Evolutionary conservation across 192 early-diverging fungal genomes (phyloP), one percentile per base, ranked within the genome.

Genomic region (Coemansia sp.): DNA sequence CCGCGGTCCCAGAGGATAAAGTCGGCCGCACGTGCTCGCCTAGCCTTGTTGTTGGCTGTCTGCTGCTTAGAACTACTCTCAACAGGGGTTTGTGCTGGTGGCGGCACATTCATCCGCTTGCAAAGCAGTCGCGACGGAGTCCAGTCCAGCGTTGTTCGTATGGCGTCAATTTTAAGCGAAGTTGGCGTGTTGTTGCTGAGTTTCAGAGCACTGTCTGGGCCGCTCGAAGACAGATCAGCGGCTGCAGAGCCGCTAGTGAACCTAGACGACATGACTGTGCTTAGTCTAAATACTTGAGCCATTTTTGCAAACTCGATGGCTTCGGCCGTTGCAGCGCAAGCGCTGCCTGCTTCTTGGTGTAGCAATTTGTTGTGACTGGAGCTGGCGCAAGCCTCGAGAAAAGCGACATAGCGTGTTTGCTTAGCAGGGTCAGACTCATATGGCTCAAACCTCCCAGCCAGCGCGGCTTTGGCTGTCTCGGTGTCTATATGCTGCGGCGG

Each of bases 61-160:
- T n/a, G n/a, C n/a, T n/a, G n/a, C n/a, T 26, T 47, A 10, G 45
- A 2, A 30, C 45, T 30, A 0, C 27, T 17, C 5, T 30, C 27
- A 30, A 29, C 45, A 25, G 31, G 8, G 8, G 65, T 15, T 8
- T 51, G 38, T 7, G 49, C 35, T 2, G 66, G 66, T 3, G 55
- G 58, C 13, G 19, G 27, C 25, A 69, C 26, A 9, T 45, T 45
- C 59, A 69, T 62, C 36, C 66, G 66, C 60, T 62, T 69, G 48
- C 66, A 69, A 6, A 69, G 49, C 8, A 69, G 29, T 29, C 21
- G 54, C 4, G 59, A 56, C 0, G 66, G 66, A 15, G 49, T 50
- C 66, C 66, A 69, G 15, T 62, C 60, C 13, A 37, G 23, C 1
- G 46, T 36, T n/a, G 54, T 62, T 3, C 66, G 58, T 6, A 10